These are phyloP conservation scores for Candida krabiensis DNA, from an alignment of 805 yeast genomes.

Conservation along the genomic window DNA sequence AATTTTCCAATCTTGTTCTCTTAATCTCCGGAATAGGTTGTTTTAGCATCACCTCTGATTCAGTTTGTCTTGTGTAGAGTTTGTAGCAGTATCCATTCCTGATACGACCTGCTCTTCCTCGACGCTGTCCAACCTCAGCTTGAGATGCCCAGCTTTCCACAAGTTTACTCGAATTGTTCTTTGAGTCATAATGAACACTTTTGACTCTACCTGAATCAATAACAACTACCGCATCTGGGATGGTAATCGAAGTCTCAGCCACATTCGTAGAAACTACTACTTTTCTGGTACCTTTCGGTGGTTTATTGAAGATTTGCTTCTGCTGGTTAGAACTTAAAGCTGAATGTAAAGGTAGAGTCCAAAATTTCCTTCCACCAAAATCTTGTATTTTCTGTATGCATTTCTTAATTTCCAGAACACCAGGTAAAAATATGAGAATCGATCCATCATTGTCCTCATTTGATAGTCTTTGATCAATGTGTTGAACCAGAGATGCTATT, in stretches of 20 bases:
- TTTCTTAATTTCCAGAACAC: conserved; percentile 80
- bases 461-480: conserved; percentile 51
- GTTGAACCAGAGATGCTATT: conserved; percentile 52
- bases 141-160: conserved; percentile 84
- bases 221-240: conserved; percentile 91
- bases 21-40: conserved; percentile 89
- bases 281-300: conserved; percentile 61
- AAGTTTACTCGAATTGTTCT: conserved; percentile 65
- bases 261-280: conserved; percentile 89
- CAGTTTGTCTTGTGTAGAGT: conserved; percentile 65
- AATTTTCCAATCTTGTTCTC: conserved; percentile 77
- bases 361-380: conserved; percentile 25
- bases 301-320: conserved; percentile 62
- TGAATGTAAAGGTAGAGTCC: conserved; percentile 80
- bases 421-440: conserved; percentile 83
- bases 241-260: conserved; percentile 96
- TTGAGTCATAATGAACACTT: conserved; percentile 67
- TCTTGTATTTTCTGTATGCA: conserved; percentile 46
- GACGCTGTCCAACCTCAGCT: conserved; percentile 86
- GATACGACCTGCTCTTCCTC: conserved; percentile 99
- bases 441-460: conserved; percentile 57
- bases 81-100: conserved; percentile 80
- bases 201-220: conserved; percentile 87
- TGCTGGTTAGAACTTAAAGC: conserved; percentile 84
- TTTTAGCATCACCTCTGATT: conserved; percentile 53